A percentile compares a stretch with the other conserved stretches of the same genome.
phyloP scores from a whole-genome alignment of 495 filamentous ascomycete genomes.

The Hypomontagnella submonticulosa region DNA sequence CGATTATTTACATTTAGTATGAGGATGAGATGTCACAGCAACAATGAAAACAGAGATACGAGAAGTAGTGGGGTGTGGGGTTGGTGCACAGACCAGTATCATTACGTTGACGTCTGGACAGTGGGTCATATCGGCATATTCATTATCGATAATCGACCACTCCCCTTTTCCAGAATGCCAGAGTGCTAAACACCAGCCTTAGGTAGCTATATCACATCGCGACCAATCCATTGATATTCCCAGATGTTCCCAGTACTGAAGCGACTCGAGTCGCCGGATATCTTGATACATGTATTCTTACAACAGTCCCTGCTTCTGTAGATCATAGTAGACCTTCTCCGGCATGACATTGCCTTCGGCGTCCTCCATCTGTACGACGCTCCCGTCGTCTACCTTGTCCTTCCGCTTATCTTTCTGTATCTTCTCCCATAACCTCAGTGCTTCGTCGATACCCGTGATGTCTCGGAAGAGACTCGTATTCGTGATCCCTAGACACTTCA shows the following conservation, averaged over 20 bases:
- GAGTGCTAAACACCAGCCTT: too few relatives aligned
- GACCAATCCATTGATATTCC: too few relatives aligned
- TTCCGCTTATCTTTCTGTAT: conserved; percentile 87
- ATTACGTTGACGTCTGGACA: not conserved
- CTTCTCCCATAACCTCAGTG: conserved; percentile 90
- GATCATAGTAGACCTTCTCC: conserved; percentile 93
- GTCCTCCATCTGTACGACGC: conserved; percentile 98
- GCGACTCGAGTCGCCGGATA: not conserved
- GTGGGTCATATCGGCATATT: not conserved
- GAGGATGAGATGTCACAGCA: not conserved
- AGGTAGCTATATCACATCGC: too few relatives aligned
- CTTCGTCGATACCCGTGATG: conserved; percentile 91
- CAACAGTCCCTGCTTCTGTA: conserved; percentile 76
- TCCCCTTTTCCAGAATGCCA: too few relatives aligned
- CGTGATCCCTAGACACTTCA: conserved; percentile 93
- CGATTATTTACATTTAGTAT: conserved; percentile 1
- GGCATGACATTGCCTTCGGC: conserved; percentile 98
- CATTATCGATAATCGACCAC: not conserved
- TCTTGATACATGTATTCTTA: conserved; percentile 46
- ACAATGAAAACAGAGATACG: not conserved
- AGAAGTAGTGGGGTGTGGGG: conserved; percentile 6
- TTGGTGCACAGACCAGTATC: not conserved
- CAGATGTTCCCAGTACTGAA: not conserved
- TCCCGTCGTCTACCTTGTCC: conserved; percentile 76
- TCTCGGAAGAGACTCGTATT: conserved; percentile 93